phyloP scores from a whole-genome alignment of 2,329 filamentous ascomycete species.

The Tolypocladium endophyticum region DNA sequence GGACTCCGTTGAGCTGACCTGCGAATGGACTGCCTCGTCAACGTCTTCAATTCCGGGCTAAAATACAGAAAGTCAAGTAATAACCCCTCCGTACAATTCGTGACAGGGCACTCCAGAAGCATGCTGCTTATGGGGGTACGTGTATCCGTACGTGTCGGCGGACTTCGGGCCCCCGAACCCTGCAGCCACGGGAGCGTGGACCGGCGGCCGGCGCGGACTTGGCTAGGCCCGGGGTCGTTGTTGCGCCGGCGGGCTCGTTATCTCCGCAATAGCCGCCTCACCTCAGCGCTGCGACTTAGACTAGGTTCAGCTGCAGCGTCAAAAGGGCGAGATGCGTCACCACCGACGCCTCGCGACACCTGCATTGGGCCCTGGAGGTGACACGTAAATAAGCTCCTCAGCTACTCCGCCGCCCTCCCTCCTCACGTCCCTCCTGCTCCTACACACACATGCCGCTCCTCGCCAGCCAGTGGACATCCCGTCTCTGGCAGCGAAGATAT shows the following conservation, averaged over 20 bases:
- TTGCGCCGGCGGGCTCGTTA: not conserved
- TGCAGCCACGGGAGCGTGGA: not conserved
- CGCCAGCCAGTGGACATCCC: slow-evolving; percentile 1
- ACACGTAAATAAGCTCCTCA: not conserved
- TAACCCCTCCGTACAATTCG: too few relatives aligned
- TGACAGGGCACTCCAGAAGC: too few relatives aligned
- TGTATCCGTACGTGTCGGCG: not conserved
- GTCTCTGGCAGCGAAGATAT: slow-evolving; percentile 3
- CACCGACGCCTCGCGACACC: not conserved
- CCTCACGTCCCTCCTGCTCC: not conserved
- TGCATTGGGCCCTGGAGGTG: not conserved
- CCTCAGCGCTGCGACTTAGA: too few relatives aligned
- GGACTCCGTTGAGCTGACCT: not conserved
- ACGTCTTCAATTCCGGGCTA: not conserved
- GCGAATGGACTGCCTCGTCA: not conserved
- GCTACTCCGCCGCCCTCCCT: not conserved
- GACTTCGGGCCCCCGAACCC: not conserved
- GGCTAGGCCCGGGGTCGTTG: not conserved
- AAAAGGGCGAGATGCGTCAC: not conserved
- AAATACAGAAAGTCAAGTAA: too few relatives aligned
- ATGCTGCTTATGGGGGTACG: not conserved
- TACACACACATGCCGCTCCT: not conserved
- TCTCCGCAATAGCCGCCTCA: not conserved
- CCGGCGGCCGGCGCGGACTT: not conserved
- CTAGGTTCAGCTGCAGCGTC: not conserved